Evolutionary conservation across 371 early-diverging fungal species (phyloP).

Genomic region (Blakeslea trispora): DNA sequence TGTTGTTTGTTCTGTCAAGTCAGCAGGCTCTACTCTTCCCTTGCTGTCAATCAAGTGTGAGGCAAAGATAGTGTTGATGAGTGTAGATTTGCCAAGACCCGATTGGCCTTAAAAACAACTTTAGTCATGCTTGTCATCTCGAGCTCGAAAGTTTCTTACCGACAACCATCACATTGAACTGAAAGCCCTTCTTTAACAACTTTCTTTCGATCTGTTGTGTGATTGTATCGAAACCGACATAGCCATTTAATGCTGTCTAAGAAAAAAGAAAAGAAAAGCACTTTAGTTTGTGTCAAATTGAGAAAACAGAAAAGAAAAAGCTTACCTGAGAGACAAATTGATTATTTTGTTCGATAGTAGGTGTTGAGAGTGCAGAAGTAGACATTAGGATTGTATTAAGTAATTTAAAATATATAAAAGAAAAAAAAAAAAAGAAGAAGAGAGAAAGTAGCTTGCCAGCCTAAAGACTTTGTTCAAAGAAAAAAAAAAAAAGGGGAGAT

Average conservation of each 20-base stretch:
- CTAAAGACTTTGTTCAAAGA: too few species aligned
- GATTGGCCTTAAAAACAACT: conserved; percentile 74
- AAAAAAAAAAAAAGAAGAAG: conserved; percentile 6
- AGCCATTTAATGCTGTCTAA: conserved; percentile 66
- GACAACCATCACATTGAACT: conserved; percentile 94
- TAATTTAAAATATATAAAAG: background rate
- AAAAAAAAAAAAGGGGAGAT: background rate
- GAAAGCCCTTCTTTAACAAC: conserved; percentile 91
- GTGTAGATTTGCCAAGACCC: conserved; percentile 98
- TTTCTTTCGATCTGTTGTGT: conserved; percentile 92
- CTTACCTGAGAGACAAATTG: conserved; percentile 13
- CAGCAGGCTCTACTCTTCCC: conserved; percentile 74
- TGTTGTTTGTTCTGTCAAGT: conserved; percentile 80
- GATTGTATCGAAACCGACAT: conserved; percentile 96
- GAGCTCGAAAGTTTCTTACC: conserved; percentile 47
- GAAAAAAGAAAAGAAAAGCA: too few species aligned
- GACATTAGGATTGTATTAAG: conserved; percentile 4
- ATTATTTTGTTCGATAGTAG: conserved; percentile 19
- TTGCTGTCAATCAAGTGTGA: conserved; percentile 85
- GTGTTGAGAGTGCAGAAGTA: conserved; percentile 19
- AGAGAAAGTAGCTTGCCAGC: conserved; percentile 6
- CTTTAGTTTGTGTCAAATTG: background rate
- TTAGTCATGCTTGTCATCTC: background rate
- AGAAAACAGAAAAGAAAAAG: background rate
- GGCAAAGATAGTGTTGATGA: conserved; percentile 95